Evolutionary conservation across 1,284 basidiomycete species (phyloP), one percentile per base, ranked within the genome.

Genomic region (Ustilago vetiveriae): DNA sequence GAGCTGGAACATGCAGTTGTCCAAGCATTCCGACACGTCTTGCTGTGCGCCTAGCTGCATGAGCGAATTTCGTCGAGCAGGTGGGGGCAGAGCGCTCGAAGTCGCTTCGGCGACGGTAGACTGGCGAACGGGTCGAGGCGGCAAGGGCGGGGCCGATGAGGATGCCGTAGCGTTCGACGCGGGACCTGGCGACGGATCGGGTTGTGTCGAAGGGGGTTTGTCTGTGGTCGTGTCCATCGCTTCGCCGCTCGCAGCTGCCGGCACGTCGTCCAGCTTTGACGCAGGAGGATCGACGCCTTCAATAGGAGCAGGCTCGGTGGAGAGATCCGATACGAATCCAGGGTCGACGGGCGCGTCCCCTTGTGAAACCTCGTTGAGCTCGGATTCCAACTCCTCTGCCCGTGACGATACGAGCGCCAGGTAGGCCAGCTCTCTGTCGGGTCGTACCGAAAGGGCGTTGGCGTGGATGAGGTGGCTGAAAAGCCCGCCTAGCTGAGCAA

Each of bases 1-100:
- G 57, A 98, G 92, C 83, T 98, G 96, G 83, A 96, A 96, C 85
- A 98, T 90, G 84, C 95, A 94, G 76, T 98, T 98, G 83, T 98
- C 94, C 88, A 98, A 91, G 82, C 95, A 97, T 83, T 98, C 95
- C 0, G 94, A 91, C 3, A 98, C 94, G 81, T 98, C 95, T 79
- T 98, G 95, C 78, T 98, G 95, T 69, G 91, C 90, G n/a, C 93
- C 93, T 88, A 76, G 51, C 48, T 77, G 75, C 71, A 82, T 75
- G 17, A 79, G 73, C 30, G 76, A 74, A 44, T 67, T 72, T 19
- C 63, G 52, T 45, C 69, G 46, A 30, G 69, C 69, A 7, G 63
- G 54, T 2, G 53, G 46, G 10, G 68, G 54, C n/a, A 55, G 43
- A 11, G 42, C 39, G n/a, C 55, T 35, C 16, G 33, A 33, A 19